Base-by-base conservation (phyloP, 208 protist genomes). In the Leishmania lainsoni region DNA sequence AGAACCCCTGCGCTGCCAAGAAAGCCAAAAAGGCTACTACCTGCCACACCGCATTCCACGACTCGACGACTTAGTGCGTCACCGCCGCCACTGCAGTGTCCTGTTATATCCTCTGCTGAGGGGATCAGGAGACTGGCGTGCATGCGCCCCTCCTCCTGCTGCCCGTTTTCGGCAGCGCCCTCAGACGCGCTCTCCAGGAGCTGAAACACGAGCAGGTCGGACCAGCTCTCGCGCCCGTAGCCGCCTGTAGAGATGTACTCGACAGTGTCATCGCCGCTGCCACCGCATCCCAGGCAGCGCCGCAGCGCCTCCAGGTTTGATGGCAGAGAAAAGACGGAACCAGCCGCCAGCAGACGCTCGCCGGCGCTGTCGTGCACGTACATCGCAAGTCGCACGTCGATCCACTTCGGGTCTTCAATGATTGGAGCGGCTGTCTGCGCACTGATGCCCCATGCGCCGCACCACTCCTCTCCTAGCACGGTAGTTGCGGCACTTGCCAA, bases 121-220 rank as follows among this genome's bases (percentile, higher is more conserved):
- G 14, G 5, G 51, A 29, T 51, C 49, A 29, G 26, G n/a, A 32
- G 35, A 16, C 10, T 39, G 4, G 49, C 51, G 61, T 78, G 22
- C 5, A 29, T 35, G 3, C 63, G 8, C 20, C 14, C 48, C 61
- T 56, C 45, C 17, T 9, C 10, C 22, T 59, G 39, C 45, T 58
- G 58, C 22, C 8, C 42, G 17, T 22, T 51, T 48, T 51, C 9
- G 32, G 45, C 69, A 29, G 9, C 45, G 26, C 69, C 45, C 22
- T 73, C 26, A 73, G 69, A 35, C 17, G 0, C n/a, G 8, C 4
- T 29, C 72, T 81, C 72, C 4, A 45, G 63, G 39, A 52, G 3
- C 52, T 81, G 82, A 66, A 85, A 85, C 17, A 88, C 75, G 29
- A 88, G 81, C 51, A 88, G 54, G 52, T 88, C 85, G 2, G 85